Evolutionary conservation across 228 moss, liverwort and hornwort species (phyloP).

Genomic region (Sphagnum fallax): DNA sequence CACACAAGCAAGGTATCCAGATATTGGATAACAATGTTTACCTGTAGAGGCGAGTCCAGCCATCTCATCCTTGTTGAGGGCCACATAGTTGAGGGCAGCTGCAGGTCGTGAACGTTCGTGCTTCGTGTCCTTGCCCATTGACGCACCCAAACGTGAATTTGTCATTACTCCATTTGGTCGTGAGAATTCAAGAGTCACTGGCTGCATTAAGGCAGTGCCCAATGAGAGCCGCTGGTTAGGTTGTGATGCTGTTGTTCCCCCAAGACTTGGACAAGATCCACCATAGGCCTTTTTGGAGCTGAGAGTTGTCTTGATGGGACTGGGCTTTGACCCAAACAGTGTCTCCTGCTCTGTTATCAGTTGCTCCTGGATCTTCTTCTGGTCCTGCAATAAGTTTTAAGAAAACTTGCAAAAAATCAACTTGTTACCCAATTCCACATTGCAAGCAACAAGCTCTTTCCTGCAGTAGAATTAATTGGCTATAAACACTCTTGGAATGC

Average conservation of each 20-base stretch:
- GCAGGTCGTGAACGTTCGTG: constrained; percentile 17
- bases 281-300: constrained; percentile 55
- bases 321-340: constrained; percentile 72
- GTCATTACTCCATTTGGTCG: constrained; percentile 32
- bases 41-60: constrained; percentile 42
- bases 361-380: constrained; percentile 82
- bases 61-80: constrained; percentile 42
- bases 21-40: constrained; percentile 5
- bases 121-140: constrained; percentile 24
- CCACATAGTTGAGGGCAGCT: constrained; percentile 39
- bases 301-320: constrained; percentile 54
- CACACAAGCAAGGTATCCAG: no score
- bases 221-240: constrained; percentile 62
- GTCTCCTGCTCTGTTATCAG: constrained; percentile 78
- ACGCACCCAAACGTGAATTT: constrained; percentile 26
- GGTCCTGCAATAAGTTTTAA: constrained; percentile 30
- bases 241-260: constrained; percentile 29
- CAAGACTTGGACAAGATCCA: constrained; percentile 53
- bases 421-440: no score
- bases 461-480: no score
- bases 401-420: no score
- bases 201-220: constrained; percentile 58
- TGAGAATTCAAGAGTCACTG: constrained; percentile 37
- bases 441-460: no score
- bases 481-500: no score